Base-by-base conservation (phyloP, 495 filamentous ascomycete genomes). In the Penicillium herquei region DNA sequence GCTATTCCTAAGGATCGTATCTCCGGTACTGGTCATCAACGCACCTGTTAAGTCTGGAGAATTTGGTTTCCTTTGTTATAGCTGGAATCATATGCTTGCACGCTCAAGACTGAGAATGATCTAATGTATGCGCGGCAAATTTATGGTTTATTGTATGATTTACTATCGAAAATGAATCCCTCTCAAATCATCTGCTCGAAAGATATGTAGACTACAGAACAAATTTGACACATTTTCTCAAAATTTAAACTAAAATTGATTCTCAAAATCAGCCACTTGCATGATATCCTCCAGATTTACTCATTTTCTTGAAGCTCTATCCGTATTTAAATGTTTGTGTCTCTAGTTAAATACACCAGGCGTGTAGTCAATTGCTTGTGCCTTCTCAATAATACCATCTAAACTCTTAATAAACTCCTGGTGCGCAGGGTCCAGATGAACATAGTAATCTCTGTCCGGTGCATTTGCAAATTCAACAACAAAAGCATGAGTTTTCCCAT, bases 361-460 rank as follows among this genome's bases (percentile, higher is more conserved):
- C 0, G 61, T 65, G 33, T 72, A 79, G 45, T 79, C 76, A 45
- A 79, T 52, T 3, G 71, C 75, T 50, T 76, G 74, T 0, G 59
- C 68, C 55, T 74, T 76, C 44, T 75, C 70, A 6, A 78, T n/a
- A 6, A 74, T 14, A 0, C 64, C 66, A 33, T 51, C 56, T 12
- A 75, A 45, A 13, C 58, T 69, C 9, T 60, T 49, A 13, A 74
- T 62, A 42, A 78, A 79, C 0, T 39, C 66, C 26, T 56, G 57
- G 54, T 79, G 77, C 12, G 52, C 63, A 1, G 77, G 74, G 47
- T 79, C 77, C 12, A 70, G 44, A 11, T 65, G 21, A 2, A 76
- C 61, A 55, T 80, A 80, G 35, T 77, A 80, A 43, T 75, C 70
- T 35, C 77, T 53, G 39, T 80, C 73, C 51, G 68, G 68, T 11